phyloP scores from a whole-genome alignment of 2,329 filamentous ascomycete species.

The Colletotrichum orchidophilum region DNA sequence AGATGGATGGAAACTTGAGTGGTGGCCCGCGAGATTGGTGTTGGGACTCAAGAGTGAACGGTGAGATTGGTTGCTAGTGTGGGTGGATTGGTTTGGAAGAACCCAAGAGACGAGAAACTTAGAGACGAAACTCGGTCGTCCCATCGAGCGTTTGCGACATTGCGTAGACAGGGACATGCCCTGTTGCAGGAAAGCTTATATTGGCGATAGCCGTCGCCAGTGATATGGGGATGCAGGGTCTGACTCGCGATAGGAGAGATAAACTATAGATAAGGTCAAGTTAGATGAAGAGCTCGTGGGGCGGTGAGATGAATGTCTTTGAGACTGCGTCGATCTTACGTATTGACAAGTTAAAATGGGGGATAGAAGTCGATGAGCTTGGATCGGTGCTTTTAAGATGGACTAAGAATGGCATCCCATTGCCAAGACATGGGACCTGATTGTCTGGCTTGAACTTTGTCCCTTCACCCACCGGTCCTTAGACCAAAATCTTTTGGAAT shows the following conservation, averaged over 20 bases:
- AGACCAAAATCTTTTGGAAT: not conserved
- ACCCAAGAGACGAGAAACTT: not conserved
- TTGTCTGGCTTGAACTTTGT: not conserved
- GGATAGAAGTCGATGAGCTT: not conserved
- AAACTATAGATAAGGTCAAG: constrained; percentile 8
- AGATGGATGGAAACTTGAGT: not conserved
- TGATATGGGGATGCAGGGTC: not conserved
- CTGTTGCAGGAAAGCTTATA: constrained; percentile 6
- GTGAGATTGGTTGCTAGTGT: not conserved
- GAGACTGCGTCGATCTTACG: not conserved
- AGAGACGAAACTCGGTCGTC: not conserved
- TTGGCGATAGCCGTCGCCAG: not conserved
- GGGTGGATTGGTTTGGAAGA: not conserved
- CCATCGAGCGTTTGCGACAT: not conserved
- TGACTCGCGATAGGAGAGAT: constrained; percentile 20
- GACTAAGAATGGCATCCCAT: not conserved
- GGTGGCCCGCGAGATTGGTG: not conserved
- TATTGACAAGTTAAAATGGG: not conserved
- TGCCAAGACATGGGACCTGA: not conserved
- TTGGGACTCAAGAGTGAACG: not conserved
- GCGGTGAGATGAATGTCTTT: not conserved
- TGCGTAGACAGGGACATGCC: not conserved
- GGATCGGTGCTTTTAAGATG: not conserved
- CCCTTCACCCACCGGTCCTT: not conserved
- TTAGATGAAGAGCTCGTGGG: constrained; percentile 10